These are phyloP conservation scores for Prinsepia uniflora DNA, from an alignment of 306 rosid species.

Conservation along the genomic window DNA sequence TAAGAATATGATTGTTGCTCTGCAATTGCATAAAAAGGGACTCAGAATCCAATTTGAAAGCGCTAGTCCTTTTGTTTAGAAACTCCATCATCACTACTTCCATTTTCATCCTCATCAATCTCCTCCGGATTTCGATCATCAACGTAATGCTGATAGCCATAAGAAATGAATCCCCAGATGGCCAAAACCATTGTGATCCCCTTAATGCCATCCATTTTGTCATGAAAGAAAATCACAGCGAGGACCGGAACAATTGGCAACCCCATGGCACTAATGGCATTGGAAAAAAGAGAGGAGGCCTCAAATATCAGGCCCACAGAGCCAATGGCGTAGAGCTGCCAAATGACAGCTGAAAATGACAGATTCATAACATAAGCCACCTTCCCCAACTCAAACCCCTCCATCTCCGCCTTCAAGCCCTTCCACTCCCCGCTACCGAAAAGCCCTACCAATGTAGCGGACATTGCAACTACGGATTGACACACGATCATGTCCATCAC, in stretches of 20 bases:
- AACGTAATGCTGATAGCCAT: neutral
- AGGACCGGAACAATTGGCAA: slow-evolving; percentile 44
- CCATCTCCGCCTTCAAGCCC: slow-evolving; percentile 34
- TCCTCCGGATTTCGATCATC: neutral
- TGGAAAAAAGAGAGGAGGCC: slow-evolving; percentile 49
- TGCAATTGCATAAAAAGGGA: no score
- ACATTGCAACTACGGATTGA: slow-evolving; percentile 22
- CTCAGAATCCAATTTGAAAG: no score
- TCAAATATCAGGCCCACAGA: slow-evolving; percentile 42
- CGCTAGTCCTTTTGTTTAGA: no score
- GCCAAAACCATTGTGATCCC: slow-evolving; percentile 44
- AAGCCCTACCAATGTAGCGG: slow-evolving; percentile 29
- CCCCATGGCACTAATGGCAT: slow-evolving; percentile 34
- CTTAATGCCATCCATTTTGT: slow-evolving; percentile 43
- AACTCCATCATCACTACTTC: no score
- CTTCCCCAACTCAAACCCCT: slow-evolving; percentile 31
- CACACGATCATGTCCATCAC: slow-evolving; percentile 33
- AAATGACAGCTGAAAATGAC: slow-evolving; percentile 28
- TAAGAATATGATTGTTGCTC: no score
- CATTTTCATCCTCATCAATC: neutral
- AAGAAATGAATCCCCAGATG: slow-evolving; percentile 16
- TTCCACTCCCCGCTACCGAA: slow-evolving; percentile 51
- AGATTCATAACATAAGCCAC: slow-evolving; percentile 37
- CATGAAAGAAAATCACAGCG: slow-evolving; percentile 45
- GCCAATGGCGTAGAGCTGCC: slow-evolving; percentile 37